Evolutionary conservation across 2,329 filamentous ascomycete genomes (phyloP).

Genomic region (Pleoardoris graminearum): DNA sequence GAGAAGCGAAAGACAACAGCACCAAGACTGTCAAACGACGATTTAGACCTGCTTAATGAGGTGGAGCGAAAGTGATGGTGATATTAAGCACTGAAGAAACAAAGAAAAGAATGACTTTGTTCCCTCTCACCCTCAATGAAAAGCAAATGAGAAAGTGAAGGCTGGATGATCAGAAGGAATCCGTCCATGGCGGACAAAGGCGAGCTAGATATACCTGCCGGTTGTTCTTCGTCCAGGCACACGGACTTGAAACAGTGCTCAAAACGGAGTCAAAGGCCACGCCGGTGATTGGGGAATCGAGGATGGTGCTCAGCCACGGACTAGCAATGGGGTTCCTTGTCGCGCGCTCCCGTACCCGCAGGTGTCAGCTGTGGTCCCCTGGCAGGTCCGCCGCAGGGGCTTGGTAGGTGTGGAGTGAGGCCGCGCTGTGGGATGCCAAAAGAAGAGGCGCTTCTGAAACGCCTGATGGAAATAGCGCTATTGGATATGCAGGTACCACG

Average conservation of each 20-base stretch:
- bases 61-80: constrained; percentile 27
- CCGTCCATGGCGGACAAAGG: constrained; percentile 19
- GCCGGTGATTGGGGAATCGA: constrained; percentile 18
- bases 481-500: constrained; percentile 35
- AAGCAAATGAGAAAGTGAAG: constrained; percentile 21
- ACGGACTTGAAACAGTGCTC: constrained; percentile 29
- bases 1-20: constrained; percentile 24
- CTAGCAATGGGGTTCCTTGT: constrained; percentile 28
- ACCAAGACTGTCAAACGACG: constrained; percentile 13
- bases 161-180: constrained; percentile 23
- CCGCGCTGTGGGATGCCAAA: constrained; percentile 21
- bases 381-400: constrained; percentile 18
- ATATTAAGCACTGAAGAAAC: constrained; percentile 36
- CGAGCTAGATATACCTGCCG: constrained; percentile 30
- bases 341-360: constrained; percentile 34
- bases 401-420: constrained; percentile 21
- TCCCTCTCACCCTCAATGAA: constrained; percentile 18
- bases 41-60: constrained; percentile 29
- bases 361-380: constrained; percentile 17
- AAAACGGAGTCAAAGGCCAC: constrained; percentile 27
- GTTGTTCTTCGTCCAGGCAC: constrained; percentile 14
- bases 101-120: constrained; percentile 47
- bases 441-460: constrained; percentile 38
- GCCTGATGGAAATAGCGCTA: constrained; percentile 21
- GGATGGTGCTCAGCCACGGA: constrained; percentile 34